Conservation (phyloP, 2,329 filamentous ascomycete species). For the Aspergillus brunneoviolaceus region DNA sequence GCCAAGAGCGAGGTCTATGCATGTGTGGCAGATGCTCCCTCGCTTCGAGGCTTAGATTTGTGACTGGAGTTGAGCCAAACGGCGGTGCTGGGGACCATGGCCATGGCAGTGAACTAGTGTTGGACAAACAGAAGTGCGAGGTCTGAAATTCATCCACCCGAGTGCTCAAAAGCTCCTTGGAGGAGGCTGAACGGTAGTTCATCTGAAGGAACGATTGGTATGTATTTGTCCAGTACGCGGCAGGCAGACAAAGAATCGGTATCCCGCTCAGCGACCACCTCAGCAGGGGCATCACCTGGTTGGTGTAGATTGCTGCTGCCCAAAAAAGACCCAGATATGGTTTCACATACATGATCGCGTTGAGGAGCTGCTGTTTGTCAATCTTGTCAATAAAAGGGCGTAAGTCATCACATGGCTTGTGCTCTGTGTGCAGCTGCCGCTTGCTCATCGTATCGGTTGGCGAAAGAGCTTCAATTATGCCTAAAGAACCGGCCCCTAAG, state of each 20-base stretch:
- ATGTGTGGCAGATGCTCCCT: background rate
- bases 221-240: background rate
- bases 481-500: slow-evolving; percentile 19
- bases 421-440: background rate
- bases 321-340: slow-evolving; percentile 3
- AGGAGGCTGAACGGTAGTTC: background rate
- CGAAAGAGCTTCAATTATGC: slow-evolving; percentile 16
- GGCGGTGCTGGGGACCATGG: background rate
- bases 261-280: background rate
- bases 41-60: background rate
- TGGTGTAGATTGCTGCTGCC: background rate
- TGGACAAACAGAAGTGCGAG: background rate
- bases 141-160: background rate
- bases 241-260: background rate
- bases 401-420: too few species aligned
- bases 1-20: background rate
- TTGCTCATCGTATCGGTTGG: background rate
- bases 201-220: background rate
- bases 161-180: background rate
- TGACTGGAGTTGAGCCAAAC: background rate
- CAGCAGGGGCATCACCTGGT: background rate
- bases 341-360: background rate
- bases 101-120: background rate
- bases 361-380: background rate
- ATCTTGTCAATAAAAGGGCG: background rate